phyloP scores from a whole-genome alignment of 768 basidiomycete species.

The Mycena crocata region DNA sequence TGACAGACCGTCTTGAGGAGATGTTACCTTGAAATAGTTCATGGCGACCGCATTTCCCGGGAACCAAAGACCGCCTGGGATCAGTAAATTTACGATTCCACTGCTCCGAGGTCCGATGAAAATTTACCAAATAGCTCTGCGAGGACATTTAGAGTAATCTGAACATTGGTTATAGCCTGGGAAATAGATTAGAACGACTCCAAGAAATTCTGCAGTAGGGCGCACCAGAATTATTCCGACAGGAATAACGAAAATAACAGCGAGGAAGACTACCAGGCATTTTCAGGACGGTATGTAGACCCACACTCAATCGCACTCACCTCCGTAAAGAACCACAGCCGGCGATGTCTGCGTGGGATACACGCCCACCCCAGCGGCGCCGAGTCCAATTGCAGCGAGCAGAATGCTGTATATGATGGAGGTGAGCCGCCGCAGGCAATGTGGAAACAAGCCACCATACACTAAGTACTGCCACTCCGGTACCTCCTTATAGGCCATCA shows the following conservation, averaged over 20 bases:
- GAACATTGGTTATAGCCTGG: conserved; percentile 48
- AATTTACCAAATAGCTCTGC: conserved; percentile 50
- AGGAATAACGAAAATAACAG: conserved; percentile 41
- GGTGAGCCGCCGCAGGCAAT: not conserved
- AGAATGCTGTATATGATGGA: conserved; percentile 28
- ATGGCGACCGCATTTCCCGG: conserved; percentile 48
- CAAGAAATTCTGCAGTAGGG: not conserved
- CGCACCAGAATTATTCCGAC: conserved; percentile 43
- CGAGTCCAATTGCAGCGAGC: conserved; percentile 43
- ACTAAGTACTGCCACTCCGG: conserved; percentile 58
- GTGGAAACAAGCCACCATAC: conserved; percentile 30
- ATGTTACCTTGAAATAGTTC: conserved; percentile 44
- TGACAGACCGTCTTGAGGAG: conserved; percentile 32
- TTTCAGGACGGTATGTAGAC: not conserved
- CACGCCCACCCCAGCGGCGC: conserved; percentile 42
- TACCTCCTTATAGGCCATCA: conserved; percentile 52
- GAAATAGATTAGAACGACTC: not conserved
- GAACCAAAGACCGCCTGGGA: conserved; percentile 40
- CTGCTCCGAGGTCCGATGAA: conserved; percentile 44
- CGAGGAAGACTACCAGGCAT: conserved; percentile 19
- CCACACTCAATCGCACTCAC: conserved; percentile 19
- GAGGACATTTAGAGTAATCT: conserved; percentile 50
- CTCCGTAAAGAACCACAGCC: conserved; percentile 38
- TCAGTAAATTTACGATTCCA: too few relatives aligned
- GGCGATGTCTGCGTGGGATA: conserved; percentile 49